Conservation (phyloP, 1,139 yeast species). For the Debaryomyces fabryi region DNA sequence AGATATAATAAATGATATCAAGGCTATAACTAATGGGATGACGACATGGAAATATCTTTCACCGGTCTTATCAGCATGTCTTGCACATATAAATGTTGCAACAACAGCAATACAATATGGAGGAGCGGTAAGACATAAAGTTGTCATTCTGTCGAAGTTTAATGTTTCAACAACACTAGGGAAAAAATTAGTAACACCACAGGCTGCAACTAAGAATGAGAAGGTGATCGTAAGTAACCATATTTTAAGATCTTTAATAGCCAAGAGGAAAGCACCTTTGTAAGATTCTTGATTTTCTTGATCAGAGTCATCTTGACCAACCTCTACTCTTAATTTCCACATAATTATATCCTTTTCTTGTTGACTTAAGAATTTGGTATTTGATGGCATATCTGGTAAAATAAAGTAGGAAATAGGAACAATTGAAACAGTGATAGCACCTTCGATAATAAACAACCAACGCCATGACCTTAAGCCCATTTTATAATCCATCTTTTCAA, state of each 20-base stretch:
- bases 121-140: constrained; percentile 61
- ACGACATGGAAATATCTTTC: constrained; percentile 58
- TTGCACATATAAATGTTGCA: constrained; percentile 55
- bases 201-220: constrained; percentile 57
- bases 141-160: constrained; percentile 50
- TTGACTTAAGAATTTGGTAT: constrained; percentile 51
- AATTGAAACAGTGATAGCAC: constrained; percentile 64
- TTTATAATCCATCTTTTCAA: constrained; percentile 41
- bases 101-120: constrained; percentile 60
- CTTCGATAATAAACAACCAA: constrained; percentile 76
- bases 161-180: constrained; percentile 62
- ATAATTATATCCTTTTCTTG: constrained; percentile 54
- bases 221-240: constrained; percentile 50
- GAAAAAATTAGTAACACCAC: constrained; percentile 63
- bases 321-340: constrained; percentile 43
- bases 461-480: constrained; percentile 61
- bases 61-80: constrained; percentile 59
- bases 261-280: constrained; percentile 40
- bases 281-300: constrained; percentile 30
- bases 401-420: constrained; percentile 60
- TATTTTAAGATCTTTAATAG: constrained; percentile 46
- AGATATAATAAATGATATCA: constrained; percentile 55
- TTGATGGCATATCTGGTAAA: constrained; percentile 71
- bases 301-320: constrained; percentile 47
- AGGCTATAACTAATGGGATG: constrained; percentile 45